These are phyloP conservation scores for Boechera divaricarpa DNA, from an alignment of 345 rosid genomes.

Conservation along the genomic window DNA sequence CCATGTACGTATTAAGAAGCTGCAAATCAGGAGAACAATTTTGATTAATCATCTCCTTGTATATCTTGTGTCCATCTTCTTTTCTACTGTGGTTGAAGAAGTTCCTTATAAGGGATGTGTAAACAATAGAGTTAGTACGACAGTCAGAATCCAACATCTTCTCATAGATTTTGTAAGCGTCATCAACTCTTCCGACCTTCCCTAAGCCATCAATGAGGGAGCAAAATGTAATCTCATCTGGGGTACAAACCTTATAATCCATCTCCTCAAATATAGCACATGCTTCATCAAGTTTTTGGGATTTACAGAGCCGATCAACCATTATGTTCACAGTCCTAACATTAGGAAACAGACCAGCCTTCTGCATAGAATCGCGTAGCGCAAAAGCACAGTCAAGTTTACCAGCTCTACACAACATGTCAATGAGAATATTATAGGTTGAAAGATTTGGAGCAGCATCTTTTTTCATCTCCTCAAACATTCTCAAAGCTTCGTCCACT, in stretches of 20 bases:
- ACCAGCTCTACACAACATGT: constrained; percentile 79
- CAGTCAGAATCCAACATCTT: constrained; percentile 76
- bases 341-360: constrained; percentile 84
- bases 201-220: constrained; percentile 95
- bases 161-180: constrained; percentile 83
- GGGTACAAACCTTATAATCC: constrained; percentile 78
- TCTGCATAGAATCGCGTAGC: constrained; percentile 82
- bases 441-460: constrained; percentile 81
- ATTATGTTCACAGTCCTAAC: constrained; percentile 85
- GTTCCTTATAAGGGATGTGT: constrained; percentile 82
- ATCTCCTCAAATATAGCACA: constrained; percentile 71
- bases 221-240: constrained; percentile 81
- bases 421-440: constrained; percentile 82
- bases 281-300: constrained; percentile 85
- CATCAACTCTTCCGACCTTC: constrained; percentile 86
- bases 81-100: constrained; percentile 82
- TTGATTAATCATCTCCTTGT: constrained; percentile 74
- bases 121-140: constrained; percentile 66
- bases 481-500: constrained; percentile 65
- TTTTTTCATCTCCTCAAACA: constrained; percentile 84
- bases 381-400: constrained; percentile 68
- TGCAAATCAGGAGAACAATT: constrained; percentile 78
- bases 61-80: constrained; percentile 96
- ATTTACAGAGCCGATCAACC: constrained; percentile 94
- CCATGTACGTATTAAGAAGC: constrained; percentile 90